phyloP scores from a whole-genome alignment of 2,329 filamentous ascomycete genomes.

The Dryadomyces quercus-mongolicae region DNA sequence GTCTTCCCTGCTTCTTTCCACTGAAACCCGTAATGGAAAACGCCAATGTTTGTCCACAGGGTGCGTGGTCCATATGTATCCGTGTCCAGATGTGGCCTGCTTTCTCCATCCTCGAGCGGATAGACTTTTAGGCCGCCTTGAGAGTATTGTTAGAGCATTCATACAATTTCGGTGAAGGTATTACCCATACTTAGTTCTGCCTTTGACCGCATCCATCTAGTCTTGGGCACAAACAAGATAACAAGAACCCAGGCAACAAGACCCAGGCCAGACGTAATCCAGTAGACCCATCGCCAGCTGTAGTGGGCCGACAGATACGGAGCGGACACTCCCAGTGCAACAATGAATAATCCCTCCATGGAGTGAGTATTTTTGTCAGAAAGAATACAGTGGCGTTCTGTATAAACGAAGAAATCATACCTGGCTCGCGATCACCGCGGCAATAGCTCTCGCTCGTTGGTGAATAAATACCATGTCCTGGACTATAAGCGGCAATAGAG shows the following conservation, averaged over 20 bases:
- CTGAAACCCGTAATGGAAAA: slow-evolving; percentile 20
- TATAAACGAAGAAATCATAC: background rate
- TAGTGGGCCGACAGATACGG: slow-evolving; percentile 21
- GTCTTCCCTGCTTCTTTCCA: slow-evolving; percentile 16
- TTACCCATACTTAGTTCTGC: slow-evolving; percentile 10
- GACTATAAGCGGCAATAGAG: slow-evolving; percentile 24
- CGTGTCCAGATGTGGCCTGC: slow-evolving; percentile 9
- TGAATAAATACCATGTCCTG: slow-evolving; percentile 28
- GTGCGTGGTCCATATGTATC: slow-evolving; percentile 15
- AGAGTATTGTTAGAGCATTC: background rate
- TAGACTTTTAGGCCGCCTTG: slow-evolving; percentile 4
- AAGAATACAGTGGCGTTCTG: no score
- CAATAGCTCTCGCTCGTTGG: slow-evolving; percentile 15
- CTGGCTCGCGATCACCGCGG: slow-evolving; percentile 9
- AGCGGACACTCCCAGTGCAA: slow-evolving; percentile 18
- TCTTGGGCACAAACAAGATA: slow-evolving; percentile 22
- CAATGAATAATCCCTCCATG: slow-evolving; percentile 17
- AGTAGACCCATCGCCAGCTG: slow-evolving; percentile 25
- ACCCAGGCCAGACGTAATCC: slow-evolving; percentile 20
- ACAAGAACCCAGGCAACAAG: slow-evolving; percentile 21
- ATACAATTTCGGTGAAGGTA: background rate
- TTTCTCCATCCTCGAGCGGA: slow-evolving; percentile 14
- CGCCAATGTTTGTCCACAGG: slow-evolving; percentile 17
- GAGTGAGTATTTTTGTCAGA: background rate
- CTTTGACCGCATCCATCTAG: slow-evolving; percentile 14